These are phyloP conservation scores for Dionaea muscipula DNA, from an alignment of 179 eudicot genomes.

Conservation along the genomic window DNA sequence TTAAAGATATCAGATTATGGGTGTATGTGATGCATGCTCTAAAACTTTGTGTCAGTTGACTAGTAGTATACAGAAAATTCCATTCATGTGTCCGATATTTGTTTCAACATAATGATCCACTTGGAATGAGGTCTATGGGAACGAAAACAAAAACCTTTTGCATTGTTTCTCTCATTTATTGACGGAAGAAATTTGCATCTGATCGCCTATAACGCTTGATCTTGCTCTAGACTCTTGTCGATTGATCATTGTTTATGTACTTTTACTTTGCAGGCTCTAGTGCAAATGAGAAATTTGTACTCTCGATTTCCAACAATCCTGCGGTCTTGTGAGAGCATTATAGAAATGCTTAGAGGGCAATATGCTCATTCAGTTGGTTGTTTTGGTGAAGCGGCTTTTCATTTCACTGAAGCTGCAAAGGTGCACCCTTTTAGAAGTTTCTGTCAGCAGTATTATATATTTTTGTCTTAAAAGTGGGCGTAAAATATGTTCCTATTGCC, in stretches of 20 bases:
- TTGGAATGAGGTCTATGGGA: too few species aligned
- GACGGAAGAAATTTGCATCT: too few species aligned
- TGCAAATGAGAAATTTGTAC: constrained; percentile 83
- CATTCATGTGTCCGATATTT: too few species aligned
- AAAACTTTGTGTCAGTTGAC: not conserved
- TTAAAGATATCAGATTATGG: not conserved
- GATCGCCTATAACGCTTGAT: not conserved
- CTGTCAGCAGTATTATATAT: not conserved
- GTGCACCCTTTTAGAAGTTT: constrained; percentile 18
- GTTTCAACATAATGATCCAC: too few species aligned
- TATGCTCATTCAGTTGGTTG: constrained; percentile 88
- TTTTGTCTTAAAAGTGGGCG: too few species aligned
- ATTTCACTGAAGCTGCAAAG: constrained; percentile 81
- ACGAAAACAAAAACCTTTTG: too few species aligned
- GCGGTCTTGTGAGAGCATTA: constrained; percentile 79
- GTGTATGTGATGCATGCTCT: not conserved
- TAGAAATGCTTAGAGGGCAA: constrained; percentile 97
- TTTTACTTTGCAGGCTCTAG: constrained; percentile 53
- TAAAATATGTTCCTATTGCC: too few species aligned
- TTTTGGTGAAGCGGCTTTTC: constrained; percentile 68
- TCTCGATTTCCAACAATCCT: constrained; percentile 80
- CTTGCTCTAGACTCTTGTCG: not conserved
- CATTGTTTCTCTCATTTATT: too few species aligned
- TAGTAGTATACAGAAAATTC: too few species aligned
- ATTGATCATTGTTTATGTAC: not conserved